Evolutionary conservation across 495 filamentous ascomycete genomes (phyloP).

Genomic region (Penicillium silybi): DNA sequence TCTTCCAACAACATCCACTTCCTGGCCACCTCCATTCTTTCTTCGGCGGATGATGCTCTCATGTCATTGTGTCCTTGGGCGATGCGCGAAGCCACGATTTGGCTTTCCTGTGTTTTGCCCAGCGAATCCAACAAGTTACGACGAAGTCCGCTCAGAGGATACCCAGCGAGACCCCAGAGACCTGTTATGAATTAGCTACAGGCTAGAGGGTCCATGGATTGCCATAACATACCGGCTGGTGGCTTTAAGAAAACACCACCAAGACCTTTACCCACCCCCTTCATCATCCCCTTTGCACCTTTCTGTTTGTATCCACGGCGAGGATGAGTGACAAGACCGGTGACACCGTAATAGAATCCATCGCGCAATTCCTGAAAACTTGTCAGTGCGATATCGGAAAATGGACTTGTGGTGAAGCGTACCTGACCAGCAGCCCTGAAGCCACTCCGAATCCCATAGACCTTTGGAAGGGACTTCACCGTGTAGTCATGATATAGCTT

Average conservation of each 20-base stretch:
- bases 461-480: slow-evolving; percentile 63
- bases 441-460: slow-evolving; percentile 70
- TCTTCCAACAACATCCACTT: slow-evolving; percentile 19
- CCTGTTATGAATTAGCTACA: slow-evolving; percentile 26
- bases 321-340: slow-evolving; percentile 72
- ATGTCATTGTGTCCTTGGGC: slow-evolving; percentile 26
- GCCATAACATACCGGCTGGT: slow-evolving; percentile 52
- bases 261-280: slow-evolving; percentile 73
- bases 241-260: slow-evolving; percentile 70
- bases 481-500: slow-evolving; percentile 74
- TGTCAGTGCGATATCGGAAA: slow-evolving; percentile 43
- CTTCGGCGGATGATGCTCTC: slow-evolving; percentile 11
- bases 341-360: slow-evolving; percentile 67
- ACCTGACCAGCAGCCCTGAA: slow-evolving; percentile 62
- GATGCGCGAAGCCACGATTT: slow-evolving; percentile 20
- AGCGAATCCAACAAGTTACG: slow-evolving; percentile 60
- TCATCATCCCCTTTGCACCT: slow-evolving; percentile 63
- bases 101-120: slow-evolving; percentile 13
- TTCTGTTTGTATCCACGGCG: slow-evolving; percentile 63
- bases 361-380: slow-evolving; percentile 59
- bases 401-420: slow-evolving; percentile 41
- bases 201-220: no score
- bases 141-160: slow-evolving; percentile 69
- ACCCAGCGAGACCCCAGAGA: slow-evolving; percentile 64
- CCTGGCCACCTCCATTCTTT: slow-evolving; percentile 16